Percentiles rank a stretch among this genome's conserved stretches.
Conservation (phyloP, 1,284 basidiomycete genomes). For the Puccinia horiana region DNA sequence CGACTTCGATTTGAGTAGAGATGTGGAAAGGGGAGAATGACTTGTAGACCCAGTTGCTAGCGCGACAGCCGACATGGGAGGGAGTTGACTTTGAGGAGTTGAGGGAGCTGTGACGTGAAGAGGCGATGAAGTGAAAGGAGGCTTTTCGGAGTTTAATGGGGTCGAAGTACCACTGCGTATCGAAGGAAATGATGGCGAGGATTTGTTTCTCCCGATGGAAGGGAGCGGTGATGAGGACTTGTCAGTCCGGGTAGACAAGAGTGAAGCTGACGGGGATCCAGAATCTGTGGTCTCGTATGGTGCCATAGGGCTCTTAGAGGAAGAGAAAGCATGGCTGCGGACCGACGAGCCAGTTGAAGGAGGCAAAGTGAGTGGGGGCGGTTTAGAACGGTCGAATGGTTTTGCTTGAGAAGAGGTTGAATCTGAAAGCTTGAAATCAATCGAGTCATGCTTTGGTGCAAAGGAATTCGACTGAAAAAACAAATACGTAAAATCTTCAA, state of each 20-base stretch:
- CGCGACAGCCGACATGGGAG: background rate
- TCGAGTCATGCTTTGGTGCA: background rate
- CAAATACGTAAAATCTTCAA: background rate
- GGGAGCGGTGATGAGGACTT: background rate
- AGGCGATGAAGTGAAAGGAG: background rate
- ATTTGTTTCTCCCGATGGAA: background rate
- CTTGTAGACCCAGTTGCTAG: no score
- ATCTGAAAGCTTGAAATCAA: background rate
- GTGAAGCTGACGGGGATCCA: background rate
- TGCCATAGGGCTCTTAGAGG: background rate
- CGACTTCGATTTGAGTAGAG: background rate
- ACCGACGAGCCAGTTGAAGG: background rate
- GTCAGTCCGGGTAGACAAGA: background rate
- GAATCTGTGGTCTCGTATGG: background rate
- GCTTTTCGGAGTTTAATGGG: background rate
- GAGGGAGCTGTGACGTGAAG: background rate
- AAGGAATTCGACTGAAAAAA: background rate
- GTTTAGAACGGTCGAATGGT: background rate
- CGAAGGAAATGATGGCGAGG: background rate
- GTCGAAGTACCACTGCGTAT: background rate
- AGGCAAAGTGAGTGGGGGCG: background rate
- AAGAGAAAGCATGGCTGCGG: background rate
- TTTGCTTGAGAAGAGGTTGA: background rate
- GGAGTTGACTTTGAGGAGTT: background rate
- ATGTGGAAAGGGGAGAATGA: background rate